These are phyloP conservation scores for Nakazawaea pomicola DNA, from an alignment of 805 yeast species.

Conservation along the genomic window DNA sequence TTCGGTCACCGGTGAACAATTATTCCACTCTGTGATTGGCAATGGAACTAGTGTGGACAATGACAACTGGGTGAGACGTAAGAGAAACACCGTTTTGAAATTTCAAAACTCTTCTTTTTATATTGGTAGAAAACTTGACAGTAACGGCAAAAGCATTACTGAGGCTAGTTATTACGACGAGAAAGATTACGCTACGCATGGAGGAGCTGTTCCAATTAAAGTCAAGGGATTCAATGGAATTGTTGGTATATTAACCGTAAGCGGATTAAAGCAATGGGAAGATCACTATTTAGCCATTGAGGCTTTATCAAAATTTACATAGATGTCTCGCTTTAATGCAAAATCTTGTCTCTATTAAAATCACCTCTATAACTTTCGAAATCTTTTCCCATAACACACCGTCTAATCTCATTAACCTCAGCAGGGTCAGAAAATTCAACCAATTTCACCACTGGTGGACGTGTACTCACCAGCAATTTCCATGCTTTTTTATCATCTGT, in stretches of 20 bases:
- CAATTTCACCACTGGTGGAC: neutral
- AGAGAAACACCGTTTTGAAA: conserved; percentile 42
- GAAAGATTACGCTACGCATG: conserved; percentile 45
- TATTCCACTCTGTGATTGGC: conserved; percentile 36
- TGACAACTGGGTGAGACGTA: conserved; percentile 48
- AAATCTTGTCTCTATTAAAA: no score
- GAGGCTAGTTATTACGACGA: conserved; percentile 34
- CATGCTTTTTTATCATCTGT: neutral
- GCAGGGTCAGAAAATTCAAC: neutral
- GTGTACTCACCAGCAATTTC: neutral
- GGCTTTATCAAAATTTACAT: no score
- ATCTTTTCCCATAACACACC: neutral
- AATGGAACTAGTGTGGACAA: conserved; percentile 41
- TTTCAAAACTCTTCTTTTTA: conserved; percentile 43
- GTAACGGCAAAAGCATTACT: conserved; percentile 29
- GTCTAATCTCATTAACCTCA: neutral
- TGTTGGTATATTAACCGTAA: conserved; percentile 46
- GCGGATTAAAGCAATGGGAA: conserved; percentile 51
- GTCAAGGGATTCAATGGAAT: conserved; percentile 23
- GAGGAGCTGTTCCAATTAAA: conserved; percentile 52
- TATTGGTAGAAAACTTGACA: conserved; percentile 39
- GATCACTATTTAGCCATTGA: conserved; percentile 46
- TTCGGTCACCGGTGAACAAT: conserved; percentile 36
- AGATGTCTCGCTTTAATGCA: no score
- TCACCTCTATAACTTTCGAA: neutral